Evolutionary conservation across 768 basidiomycete species (phyloP).

Genomic region (Tephrocybe sp.): DNA sequence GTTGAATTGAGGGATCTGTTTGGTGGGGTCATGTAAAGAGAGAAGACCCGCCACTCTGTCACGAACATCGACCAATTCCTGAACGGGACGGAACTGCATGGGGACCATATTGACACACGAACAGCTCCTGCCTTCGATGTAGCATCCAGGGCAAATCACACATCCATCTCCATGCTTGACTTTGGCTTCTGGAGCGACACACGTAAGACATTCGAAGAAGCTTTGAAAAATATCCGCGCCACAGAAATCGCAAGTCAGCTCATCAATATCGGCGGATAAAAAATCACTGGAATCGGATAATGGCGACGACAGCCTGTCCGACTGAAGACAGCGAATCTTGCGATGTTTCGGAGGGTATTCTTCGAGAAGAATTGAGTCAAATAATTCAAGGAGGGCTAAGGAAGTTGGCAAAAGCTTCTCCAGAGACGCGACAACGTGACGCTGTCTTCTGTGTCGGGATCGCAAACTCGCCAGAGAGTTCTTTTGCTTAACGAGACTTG

Average conservation of each 20-base stretch:
- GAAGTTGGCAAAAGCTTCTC: slow-evolving; percentile 23
- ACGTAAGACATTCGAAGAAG: slow-evolving; percentile 67
- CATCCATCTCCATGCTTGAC: slow-evolving; percentile 38
- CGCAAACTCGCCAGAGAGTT: slow-evolving; percentile 18
- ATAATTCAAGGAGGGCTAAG: slow-evolving; percentile 39
- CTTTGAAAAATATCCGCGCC: slow-evolving; percentile 79
- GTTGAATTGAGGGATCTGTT: background rate
- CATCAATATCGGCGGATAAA: slow-evolving; percentile 15
- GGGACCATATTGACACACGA: slow-evolving; percentile 58
- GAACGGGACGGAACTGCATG: slow-evolving; percentile 53
- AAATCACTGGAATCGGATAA: background rate
- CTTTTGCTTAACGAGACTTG: slow-evolving; percentile 43
- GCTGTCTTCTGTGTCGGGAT: slow-evolving; percentile 6
- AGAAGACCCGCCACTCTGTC: slow-evolving; percentile 26
- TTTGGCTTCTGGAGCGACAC: slow-evolving; percentile 25
- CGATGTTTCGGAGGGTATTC: slow-evolving; percentile 35
- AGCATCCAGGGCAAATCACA: slow-evolving; percentile 68
- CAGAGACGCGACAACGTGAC: background rate
- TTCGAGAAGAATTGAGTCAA: slow-evolving; percentile 49
- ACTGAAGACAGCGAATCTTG: slow-evolving; percentile 19
- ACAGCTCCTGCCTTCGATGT: slow-evolving; percentile 76
- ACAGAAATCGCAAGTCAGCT: slow-evolving; percentile 72
- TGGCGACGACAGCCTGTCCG: background rate
- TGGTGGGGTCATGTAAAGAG: background rate
- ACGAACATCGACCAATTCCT: slow-evolving; percentile 41